Evolutionary conservation across 2,329 filamentous ascomycete genomes (phyloP).

Genomic region (Lachnellula subtilissima): DNA sequence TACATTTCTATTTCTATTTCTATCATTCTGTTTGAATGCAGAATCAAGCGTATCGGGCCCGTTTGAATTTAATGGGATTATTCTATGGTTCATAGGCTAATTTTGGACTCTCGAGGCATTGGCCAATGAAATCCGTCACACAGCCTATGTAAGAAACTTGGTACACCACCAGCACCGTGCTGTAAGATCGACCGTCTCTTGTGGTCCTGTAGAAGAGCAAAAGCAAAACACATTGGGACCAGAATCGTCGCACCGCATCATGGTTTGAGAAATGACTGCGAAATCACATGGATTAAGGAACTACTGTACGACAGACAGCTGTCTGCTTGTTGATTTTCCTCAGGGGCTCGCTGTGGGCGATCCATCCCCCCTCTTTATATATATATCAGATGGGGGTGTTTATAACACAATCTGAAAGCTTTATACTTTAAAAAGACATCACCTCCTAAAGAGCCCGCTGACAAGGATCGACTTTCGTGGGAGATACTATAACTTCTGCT

Average conservation of each 20-base stretch:
- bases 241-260: conserved; percentile 1
- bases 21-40: not conserved
- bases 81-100: not conserved
- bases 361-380: not conserved
- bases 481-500: no score
- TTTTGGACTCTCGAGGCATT: not conserved
- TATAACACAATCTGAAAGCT: no score
- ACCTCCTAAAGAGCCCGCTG: no score
- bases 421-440: no score
- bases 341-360: not conserved
- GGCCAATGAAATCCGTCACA: conserved; percentile 16
- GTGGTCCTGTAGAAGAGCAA: not conserved
- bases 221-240: not conserved
- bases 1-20: not conserved
- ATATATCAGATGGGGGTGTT: no score
- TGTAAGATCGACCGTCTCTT: conserved; percentile 6
- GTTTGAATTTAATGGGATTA: not conserved
- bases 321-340: not conserved
- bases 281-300: not conserved
- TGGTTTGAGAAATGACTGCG: not conserved
- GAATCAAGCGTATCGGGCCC: not conserved
- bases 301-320: not conserved
- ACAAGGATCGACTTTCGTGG: no score
- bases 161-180: not conserved
- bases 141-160: conserved; percentile 1